phyloP scores from a whole-genome alignment of 202 grass and related monocot genomes.

The Miscanthus sacchariflorus region DNA sequence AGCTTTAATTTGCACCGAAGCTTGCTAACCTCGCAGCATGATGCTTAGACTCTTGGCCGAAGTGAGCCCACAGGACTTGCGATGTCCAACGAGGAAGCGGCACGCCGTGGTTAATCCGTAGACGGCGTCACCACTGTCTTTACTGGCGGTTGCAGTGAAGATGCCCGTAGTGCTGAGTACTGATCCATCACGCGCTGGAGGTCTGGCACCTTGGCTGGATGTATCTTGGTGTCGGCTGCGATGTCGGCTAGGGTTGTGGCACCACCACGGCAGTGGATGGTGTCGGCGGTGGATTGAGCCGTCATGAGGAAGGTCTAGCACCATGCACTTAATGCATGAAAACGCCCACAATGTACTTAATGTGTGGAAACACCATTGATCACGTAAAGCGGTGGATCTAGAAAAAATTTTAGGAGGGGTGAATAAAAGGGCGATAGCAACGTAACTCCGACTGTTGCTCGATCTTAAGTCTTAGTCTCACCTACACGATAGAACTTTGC shows the following conservation, averaged over 20 bases:
- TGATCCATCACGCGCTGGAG: constrained; percentile 51
- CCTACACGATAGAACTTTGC: no score
- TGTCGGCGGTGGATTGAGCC: no score
- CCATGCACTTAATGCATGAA: no score
- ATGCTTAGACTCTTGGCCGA: constrained; percentile 39
- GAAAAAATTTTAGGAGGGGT: no score
- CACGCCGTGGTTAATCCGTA: constrained; percentile 50
- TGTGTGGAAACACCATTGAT: no score
- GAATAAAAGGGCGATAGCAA: no score
- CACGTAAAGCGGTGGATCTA: no score
- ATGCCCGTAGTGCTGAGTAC: constrained; percentile 39
- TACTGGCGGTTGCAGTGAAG: background rate
- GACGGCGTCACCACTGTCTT: background rate
- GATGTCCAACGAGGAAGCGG: constrained; percentile 36
- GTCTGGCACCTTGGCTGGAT: constrained; percentile 27
- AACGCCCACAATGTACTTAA: no score
- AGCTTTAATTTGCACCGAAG: background rate
- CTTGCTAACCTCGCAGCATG: background rate
- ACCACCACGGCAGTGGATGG: background rate
- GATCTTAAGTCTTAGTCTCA: no score
- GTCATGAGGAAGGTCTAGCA: no score
- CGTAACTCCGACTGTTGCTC: no score
- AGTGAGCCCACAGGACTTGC: constrained; percentile 44
- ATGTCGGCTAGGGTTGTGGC: constrained; percentile 42
- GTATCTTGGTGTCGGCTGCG: constrained; percentile 1